phyloP scores from a whole-genome alignment of 1,284 basidiomycete genomes.

The Ganoderma boninense region DNA sequence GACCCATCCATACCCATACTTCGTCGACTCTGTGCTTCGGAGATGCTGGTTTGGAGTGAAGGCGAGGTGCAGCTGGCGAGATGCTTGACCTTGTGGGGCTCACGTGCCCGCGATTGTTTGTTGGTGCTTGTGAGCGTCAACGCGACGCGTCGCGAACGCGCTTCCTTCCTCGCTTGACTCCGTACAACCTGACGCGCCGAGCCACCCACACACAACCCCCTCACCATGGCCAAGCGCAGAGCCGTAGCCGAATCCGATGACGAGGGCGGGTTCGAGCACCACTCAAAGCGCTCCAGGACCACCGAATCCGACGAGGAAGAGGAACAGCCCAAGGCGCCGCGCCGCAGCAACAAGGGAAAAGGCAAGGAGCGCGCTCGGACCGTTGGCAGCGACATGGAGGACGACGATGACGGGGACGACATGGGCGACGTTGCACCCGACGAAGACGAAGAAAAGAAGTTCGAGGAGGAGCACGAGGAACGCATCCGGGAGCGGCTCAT shows the following conservation, averaged over 20 bases:
- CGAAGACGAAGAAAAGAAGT: constrained; percentile 62
- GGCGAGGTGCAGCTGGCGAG: too few species aligned
- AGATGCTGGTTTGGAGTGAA: too few species aligned
- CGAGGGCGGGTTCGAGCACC: constrained; percentile 39
- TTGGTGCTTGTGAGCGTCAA: constrained; percentile 23
- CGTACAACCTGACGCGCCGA: constrained; percentile 7
- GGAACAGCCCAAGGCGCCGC: constrained; percentile 35
- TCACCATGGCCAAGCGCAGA: constrained; percentile 49
- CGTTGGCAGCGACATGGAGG: constrained; percentile 41
- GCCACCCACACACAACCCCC: neutral
- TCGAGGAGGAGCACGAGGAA: constrained; percentile 67
- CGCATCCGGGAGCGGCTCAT: constrained; percentile 63
- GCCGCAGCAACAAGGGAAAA: constrained; percentile 41
- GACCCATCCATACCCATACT: too few species aligned
- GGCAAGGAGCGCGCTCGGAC: constrained; percentile 44
- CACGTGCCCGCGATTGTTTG: constrained; percentile 31
- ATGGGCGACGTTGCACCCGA: constrained; percentile 44
- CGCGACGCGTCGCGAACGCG: constrained; percentile 40
- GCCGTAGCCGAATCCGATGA: constrained; percentile 45
- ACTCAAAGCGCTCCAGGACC: constrained; percentile 54
- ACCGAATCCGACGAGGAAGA: constrained; percentile 47
- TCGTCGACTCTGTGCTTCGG: too few species aligned
- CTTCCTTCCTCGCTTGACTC: neutral
- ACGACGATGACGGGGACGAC: constrained; percentile 45
- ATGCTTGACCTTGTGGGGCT: too few species aligned